These are phyloP conservation scores for Neotropicomus parvogracilis DNA, from an alignment of 1,284 basidiomycete genomes.

Conservation along the genomic window DNA sequence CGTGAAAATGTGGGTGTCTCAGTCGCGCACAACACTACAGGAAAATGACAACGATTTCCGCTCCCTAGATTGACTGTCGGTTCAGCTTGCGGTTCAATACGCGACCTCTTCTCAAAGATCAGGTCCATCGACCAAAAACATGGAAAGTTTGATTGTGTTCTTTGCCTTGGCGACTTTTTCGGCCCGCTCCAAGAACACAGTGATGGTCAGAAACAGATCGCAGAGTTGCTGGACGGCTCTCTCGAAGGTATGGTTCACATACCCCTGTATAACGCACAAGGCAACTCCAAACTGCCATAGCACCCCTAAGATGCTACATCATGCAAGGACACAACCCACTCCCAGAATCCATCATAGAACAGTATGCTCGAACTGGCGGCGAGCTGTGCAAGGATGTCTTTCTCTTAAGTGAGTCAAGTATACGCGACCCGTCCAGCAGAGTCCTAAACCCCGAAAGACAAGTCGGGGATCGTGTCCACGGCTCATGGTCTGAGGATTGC, in stretches of 20 bases:
- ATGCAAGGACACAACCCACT: conserved; percentile 80
- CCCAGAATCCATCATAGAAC: conserved; percentile 68
- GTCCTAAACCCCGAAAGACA: conserved; percentile 49
- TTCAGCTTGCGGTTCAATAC: conserved; percentile 75
- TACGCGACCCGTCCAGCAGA: not conserved
- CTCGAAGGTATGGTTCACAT: conserved; percentile 51
- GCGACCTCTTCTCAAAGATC: conserved; percentile 76
- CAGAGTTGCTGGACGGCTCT: conserved; percentile 60
- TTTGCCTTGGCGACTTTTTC: conserved; percentile 92
- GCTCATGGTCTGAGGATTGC: conserved; percentile 83
- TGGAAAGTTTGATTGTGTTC: conserved; percentile 87
- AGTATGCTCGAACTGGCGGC: conserved; percentile 70
- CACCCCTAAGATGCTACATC: conserved; percentile 89
- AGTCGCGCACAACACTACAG: not conserved
- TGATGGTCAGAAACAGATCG: conserved; percentile 47
- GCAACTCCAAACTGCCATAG: conserved; percentile 37
- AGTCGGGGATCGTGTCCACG: conserved; percentile 79
- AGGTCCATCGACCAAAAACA: conserved; percentile 88
- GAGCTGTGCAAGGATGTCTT: conserved; percentile 81
- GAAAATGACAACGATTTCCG: conserved; percentile 4
- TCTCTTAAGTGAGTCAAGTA: conserved; percentile 64
- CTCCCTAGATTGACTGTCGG: conserved; percentile 77
- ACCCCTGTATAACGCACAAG: not conserved
- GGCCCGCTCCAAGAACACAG: conserved; percentile 49
- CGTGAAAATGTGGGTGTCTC: conserved; percentile 40